phyloP scores from a whole-genome alignment of 1,139 yeast genomes.

The Insectozyma bohioensis region DNA sequence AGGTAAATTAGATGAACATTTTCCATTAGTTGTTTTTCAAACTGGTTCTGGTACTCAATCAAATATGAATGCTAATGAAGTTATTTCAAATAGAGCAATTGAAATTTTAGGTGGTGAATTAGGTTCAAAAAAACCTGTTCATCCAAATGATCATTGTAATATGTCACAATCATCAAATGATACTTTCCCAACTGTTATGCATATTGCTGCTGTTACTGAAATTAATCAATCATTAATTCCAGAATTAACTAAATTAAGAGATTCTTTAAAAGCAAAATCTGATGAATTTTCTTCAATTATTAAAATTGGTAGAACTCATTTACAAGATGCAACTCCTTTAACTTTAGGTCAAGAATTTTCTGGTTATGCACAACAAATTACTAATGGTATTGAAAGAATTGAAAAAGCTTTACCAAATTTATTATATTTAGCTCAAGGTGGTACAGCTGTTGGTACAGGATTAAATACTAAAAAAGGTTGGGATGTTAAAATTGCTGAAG shows the following conservation, averaged over 20 bases:
- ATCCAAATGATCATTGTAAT: slow-evolving; percentile 94
- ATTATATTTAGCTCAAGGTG: slow-evolving; percentile 87
- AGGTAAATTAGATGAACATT: slow-evolving; percentile 83
- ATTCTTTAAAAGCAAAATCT: slow-evolving; percentile 65
- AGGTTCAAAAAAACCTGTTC: slow-evolving; percentile 87
- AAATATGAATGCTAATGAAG: slow-evolving; percentile 96
- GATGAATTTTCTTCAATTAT: slow-evolving; percentile 78
- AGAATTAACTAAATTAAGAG: slow-evolving; percentile 65
- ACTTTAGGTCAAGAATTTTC: slow-evolving; percentile 94
- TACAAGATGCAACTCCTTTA: slow-evolving; percentile 94
- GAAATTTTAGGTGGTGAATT: slow-evolving; percentile 81
- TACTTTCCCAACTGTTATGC: slow-evolving; percentile 97
- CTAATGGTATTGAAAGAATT: slow-evolving; percentile 79
- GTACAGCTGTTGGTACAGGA: slow-evolving; percentile 97
- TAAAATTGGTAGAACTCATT: slow-evolving; percentile 94
- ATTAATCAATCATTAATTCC: slow-evolving; percentile 72
- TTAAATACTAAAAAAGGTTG: slow-evolving; percentile 85
- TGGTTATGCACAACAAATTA: slow-evolving; percentile 86
- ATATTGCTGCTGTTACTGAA: slow-evolving; percentile 90
- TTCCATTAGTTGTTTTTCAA: slow-evolving; percentile 94
- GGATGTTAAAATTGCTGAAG: slow-evolving; percentile 71
- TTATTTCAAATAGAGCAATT: slow-evolving; percentile 91
- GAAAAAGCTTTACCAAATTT: slow-evolving; percentile 67
- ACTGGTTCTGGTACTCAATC: slow-evolving; percentile 97
- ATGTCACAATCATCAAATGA: slow-evolving; percentile 95